phyloP scores from a whole-genome alignment of 116 monocot genomes.

The Iris pallida region DNA sequence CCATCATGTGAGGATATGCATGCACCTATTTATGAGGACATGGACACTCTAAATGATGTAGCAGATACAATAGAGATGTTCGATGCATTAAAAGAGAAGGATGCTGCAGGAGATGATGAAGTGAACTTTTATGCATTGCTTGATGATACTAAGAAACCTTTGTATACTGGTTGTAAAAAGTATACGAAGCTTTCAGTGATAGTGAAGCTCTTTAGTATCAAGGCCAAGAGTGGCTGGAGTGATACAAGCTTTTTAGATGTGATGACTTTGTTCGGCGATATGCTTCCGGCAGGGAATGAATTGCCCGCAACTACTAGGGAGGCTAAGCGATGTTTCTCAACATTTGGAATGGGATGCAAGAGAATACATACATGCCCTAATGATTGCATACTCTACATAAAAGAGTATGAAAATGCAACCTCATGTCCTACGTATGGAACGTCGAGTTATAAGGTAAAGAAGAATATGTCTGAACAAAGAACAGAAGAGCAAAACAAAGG shows the following conservation, averaged over 20 bases:
- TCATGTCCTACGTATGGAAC: background rate
- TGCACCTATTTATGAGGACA: background rate
- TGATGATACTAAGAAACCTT: no score
- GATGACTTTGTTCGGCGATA: background rate
- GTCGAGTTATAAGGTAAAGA: background rate
- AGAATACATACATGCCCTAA: background rate
- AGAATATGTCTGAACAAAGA: no score
- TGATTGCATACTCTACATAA: background rate
- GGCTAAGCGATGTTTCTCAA: background rate
- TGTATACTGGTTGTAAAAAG: no score
- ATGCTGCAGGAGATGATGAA: no score
- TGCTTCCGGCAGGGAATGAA: background rate
- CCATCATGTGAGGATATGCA: background rate
- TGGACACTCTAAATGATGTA: no score
- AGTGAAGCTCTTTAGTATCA: no score
- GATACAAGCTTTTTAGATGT: background rate
- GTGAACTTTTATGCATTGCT: no score
- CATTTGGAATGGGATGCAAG: background rate
- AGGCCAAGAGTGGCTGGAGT: no score
- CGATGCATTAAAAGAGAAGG: no score
- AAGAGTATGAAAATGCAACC: background rate
- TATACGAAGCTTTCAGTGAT: no score
- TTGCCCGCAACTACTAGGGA: background rate
- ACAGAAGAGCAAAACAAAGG: no score
- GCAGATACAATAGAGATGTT: no score